These are phyloP conservation scores for Parastagonospora nodorum DNA, from an alignment of 2,329 filamentous ascomycete genomes.

Conservation along the genomic window DNA sequence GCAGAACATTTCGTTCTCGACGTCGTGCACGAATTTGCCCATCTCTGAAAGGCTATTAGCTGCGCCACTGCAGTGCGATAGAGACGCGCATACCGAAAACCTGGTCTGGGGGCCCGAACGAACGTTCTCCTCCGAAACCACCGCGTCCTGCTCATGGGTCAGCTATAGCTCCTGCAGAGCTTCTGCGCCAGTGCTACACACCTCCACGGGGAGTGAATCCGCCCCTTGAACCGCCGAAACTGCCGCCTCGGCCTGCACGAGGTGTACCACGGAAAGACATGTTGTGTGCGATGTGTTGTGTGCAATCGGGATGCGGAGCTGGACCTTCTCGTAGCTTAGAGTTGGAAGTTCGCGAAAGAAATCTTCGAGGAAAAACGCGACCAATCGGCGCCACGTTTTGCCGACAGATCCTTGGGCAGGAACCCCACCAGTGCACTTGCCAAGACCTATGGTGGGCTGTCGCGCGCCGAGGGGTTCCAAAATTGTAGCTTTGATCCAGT, in stretches of 20 bases:
- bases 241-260: slow-evolving; percentile 48
- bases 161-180: slow-evolving; percentile 32
- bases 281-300: slow-evolving; percentile 35
- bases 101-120: slow-evolving; percentile 51
- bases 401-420: slow-evolving; percentile 20
- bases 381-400: slow-evolving; percentile 36
- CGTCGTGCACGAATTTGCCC: slow-evolving; percentile 91
- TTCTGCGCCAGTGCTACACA: slow-evolving; percentile 24
- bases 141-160: slow-evolving; percentile 42
- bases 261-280: slow-evolving; percentile 66
- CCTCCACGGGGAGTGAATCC: slow-evolving; percentile 59
- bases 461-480: slow-evolving; percentile 26
- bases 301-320: slow-evolving; percentile 35
- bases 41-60: slow-evolving; percentile 67
- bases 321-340: slow-evolving; percentile 20
- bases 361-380: slow-evolving; percentile 25
- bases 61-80: background rate
- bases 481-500: slow-evolving; percentile 26
- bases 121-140: slow-evolving; percentile 41
- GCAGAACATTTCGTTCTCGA: slow-evolving; percentile 98
- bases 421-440: slow-evolving; percentile 31
- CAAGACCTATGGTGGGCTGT: slow-evolving; percentile 28
- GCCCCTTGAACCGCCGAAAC: slow-evolving; percentile 58
- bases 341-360: slow-evolving; percentile 31
- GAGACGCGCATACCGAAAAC: slow-evolving; percentile 46